A percentile compares a stretch with the other conserved stretches of the same genome.
Evolutionary conservation across 1,139 yeast species (phyloP).

Genomic region (Magnusiomyces sp.): DNA sequence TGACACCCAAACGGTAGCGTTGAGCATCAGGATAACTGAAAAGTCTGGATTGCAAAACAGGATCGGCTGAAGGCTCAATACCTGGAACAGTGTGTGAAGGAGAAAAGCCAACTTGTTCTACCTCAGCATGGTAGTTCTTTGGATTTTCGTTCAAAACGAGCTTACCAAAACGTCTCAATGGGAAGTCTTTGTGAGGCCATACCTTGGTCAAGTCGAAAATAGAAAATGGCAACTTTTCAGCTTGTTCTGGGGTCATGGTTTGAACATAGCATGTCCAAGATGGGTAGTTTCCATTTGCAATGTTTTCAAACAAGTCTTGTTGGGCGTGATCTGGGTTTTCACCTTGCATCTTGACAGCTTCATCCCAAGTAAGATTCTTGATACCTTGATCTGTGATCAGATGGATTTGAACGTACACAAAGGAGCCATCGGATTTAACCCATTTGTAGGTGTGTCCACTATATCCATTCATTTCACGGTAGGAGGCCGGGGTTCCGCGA

Average conservation of each 20-base stretch:
- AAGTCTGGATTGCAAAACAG: constrained; percentile 76
- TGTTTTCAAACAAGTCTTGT: constrained; percentile 48
- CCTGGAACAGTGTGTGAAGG: constrained; percentile 82
- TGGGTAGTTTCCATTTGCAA: constrained; percentile 53
- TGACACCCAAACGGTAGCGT: constrained; percentile 55
- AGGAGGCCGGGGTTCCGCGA: constrained; percentile 63
- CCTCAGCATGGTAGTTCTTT: constrained; percentile 70
- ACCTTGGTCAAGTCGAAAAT: constrained; percentile 68
- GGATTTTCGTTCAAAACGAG: constrained; percentile 65
- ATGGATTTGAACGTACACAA: constrained; percentile 63
- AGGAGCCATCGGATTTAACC: constrained; percentile 53
- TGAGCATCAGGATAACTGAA: constrained; percentile 86
- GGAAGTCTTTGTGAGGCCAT: constrained; percentile 74
- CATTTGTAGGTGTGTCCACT: constrained; percentile 73
- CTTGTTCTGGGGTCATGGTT: constrained; percentile 65
- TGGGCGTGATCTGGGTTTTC: constrained; percentile 57
- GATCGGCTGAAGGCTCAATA: constrained; percentile 79
- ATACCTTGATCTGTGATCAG: constrained; percentile 54
- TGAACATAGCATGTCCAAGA: constrained; percentile 61
- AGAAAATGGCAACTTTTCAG: constrained; percentile 43
- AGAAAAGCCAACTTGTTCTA: constrained; percentile 74
- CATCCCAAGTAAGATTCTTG: constrained; percentile 47
- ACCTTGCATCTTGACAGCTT: constrained; percentile 49
- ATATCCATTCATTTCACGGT: constrained; percentile 63
- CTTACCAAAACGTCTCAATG: constrained; percentile 66